Base-by-base conservation (phyloP, 345 rosid genomes). In the Mercurialis annua region DNA sequence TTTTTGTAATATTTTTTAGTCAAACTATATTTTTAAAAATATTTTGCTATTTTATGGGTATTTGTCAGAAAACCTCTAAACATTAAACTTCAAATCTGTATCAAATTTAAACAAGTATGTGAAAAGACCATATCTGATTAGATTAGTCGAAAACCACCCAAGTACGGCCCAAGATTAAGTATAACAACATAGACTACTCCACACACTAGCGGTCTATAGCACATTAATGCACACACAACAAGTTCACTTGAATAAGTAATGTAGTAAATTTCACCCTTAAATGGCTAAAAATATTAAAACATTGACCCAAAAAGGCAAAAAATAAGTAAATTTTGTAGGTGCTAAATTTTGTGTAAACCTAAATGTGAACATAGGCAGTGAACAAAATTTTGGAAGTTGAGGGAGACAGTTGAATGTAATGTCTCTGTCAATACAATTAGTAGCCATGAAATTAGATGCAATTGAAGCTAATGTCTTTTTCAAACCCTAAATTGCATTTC, bases 391-490 rank as follows among this genome's bases (percentile, higher is more conserved):
- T 27, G 33, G 42, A 31, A 44, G 55, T 48, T 62, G 52, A 43
- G 55, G 43, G 49, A 31, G 50, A 43, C 40, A 44, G 52, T 55
- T 47, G 27, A 62, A 18, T 34, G 46, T 20, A 42, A 58, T 36
- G 70, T 72, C 47, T 20, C n/a, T 30, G 16, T 59, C 64, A 16
- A 47, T 17, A 31, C 46, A 42, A 61, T 10, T 31, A 1, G 3
- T 33, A 34, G 21, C 65, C 66, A 38, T 26, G 66, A 21, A 18
- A 49, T 18, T 31, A 42, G 40, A 62, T 71, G 64, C 63, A 56
- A 20, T 17, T 56, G 63, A 59, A 72, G 76, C 52, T 50, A 59
- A 38, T 60, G 48, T 54, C 51, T 49, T n/a, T 15, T 33, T 26
- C 53, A 50, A 57, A 11, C 16, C 38, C 46, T 58, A 27, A 20